phyloP scores from a whole-genome alignment of 2,329 filamentous ascomycete genomes.

The Hirsutella minnesotensis region DNA sequence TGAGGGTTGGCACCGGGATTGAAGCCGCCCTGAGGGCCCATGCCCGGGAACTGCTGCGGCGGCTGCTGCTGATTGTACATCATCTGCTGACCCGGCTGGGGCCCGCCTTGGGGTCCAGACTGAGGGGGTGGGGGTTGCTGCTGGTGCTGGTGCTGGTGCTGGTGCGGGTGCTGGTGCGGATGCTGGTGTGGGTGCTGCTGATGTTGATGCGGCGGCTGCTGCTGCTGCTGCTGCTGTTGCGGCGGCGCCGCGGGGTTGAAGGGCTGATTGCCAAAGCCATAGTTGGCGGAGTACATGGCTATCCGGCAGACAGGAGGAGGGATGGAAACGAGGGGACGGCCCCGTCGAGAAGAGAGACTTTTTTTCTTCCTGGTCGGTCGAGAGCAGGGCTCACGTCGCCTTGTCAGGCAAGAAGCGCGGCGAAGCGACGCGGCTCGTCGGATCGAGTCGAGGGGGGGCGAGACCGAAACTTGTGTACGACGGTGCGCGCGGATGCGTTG shows the following conservation, averaged over 20 bases:
- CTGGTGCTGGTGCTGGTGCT: slow-evolving; percentile 28
- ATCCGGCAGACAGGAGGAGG: background rate
- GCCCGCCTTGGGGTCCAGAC: slow-evolving; percentile 27
- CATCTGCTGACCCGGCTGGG: slow-evolving; percentile 34
- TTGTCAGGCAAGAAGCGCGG: background rate
- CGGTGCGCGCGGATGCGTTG: too few relatives aligned
- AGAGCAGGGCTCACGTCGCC: too few relatives aligned
- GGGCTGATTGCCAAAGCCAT: slow-evolving; percentile 40
- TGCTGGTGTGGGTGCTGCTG: slow-evolving; percentile 33
- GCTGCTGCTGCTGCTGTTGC: slow-evolving; percentile 29
- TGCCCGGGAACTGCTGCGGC: slow-evolving; percentile 39
- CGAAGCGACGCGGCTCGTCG: background rate
- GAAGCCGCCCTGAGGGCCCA: slow-evolving; percentile 39
- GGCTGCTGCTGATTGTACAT: slow-evolving; percentile 43
- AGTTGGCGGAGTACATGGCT: slow-evolving; percentile 44
- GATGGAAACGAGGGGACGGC: too few relatives aligned
- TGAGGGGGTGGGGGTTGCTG: slow-evolving; percentile 34
- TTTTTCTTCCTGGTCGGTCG: too few relatives aligned
- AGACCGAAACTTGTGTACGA: too few relatives aligned
- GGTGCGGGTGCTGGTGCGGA: slow-evolving; percentile 4
- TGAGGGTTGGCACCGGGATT: slow-evolving; percentile 37
- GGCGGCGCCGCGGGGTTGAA: slow-evolving; percentile 31
- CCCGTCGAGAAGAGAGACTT: too few relatives aligned
- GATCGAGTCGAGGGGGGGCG: background rate
- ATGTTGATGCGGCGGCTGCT: slow-evolving; percentile 28